Evolutionary conservation across 2,329 filamentous ascomycete species (phyloP), one percentile per base, ranked within the genome.

Genomic region (Albophoma yamanashiensis): DNA sequence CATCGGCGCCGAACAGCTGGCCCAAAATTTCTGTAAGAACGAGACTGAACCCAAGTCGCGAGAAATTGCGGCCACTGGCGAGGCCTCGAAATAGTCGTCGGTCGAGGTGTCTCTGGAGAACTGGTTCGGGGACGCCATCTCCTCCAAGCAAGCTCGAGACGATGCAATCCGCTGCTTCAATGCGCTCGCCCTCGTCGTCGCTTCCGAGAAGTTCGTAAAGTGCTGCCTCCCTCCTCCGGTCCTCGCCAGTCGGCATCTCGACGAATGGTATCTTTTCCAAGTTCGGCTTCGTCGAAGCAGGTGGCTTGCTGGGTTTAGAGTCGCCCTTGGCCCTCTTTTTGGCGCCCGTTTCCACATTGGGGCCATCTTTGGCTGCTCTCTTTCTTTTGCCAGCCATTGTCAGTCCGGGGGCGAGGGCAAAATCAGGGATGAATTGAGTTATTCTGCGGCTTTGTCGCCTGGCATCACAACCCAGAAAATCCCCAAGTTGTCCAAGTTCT

Each of bases 41-140:
- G 59, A 97, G 81, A 59, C 91, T 96, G 72, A 96, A 97, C 4
- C 94, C 94, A 57, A 94, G 77, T 34, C 94, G 83, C 22, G 93
- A 91, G 15, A 90, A 91, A 76, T 96, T 96, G 60, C 91, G 87
- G 59, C 91, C 88, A 71, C 92, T 97, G 62, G 92, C 92, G 22
- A 97, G 84, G 47, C 94, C 94, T 59, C 90, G 86, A 71, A 97
- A 91, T 43, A 99, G 79, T 34, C 89, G 82, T 69, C 83, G 83
- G 64, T 85, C 82, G 38, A 88, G 74, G 66, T 88, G 85, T 61
- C 83, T 76, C 65, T 79, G 72, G 17, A 88, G 74, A 2, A 83
- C 79, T 1, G 75, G 66, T 68, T 87, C 83, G 3, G 78, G 64
- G 4, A 80, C 80, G 39, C 75, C 75, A 25, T 82, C 73, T 52